Evolutionary conservation across 345 rosid genomes (phyloP).

Genomic region (Salix exigua): DNA sequence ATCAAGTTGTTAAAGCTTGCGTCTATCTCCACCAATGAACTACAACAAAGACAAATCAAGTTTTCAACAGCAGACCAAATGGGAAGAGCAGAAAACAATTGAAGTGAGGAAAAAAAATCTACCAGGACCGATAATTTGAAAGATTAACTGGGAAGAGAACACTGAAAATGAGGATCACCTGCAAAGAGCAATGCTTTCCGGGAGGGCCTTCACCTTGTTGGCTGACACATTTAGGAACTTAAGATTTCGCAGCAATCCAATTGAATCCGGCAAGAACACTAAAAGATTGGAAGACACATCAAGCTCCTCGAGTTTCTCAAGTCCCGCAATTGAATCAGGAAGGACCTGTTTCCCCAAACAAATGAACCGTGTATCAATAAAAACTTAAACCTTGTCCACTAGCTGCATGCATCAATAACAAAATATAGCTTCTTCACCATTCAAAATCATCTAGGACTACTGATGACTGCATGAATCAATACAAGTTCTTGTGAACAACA

Average conservation of each 20-base stretch:
- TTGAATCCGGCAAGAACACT: slow-evolving; percentile 19
- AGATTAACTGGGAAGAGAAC: background rate
- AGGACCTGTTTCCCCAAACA: slow-evolving; percentile 12
- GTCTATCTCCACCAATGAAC: slow-evolving; percentile 26
- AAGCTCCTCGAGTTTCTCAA: slow-evolving; percentile 23
- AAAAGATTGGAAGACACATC: slow-evolving; percentile 26
- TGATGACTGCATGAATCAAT: background rate
- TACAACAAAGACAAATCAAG: background rate
- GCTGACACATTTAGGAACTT: slow-evolving; percentile 21
- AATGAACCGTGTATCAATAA: slow-evolving; percentile 1
- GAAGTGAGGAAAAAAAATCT: background rate
- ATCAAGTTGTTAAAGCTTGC: slow-evolving; percentile 30
- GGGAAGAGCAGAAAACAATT: background rate
- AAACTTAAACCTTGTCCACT: background rate
- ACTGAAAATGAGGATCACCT: slow-evolving; percentile 10
- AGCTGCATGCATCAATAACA: background rate
- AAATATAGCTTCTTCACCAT: background rate
- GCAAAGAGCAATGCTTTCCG: slow-evolving; percentile 30
- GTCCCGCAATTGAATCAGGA: slow-evolving; percentile 25
- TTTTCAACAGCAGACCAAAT: background rate
- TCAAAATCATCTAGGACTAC: background rate
- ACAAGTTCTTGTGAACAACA: background rate
- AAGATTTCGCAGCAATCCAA: slow-evolving; percentile 23
- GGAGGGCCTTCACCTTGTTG: slow-evolving; percentile 23
- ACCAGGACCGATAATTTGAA: background rate